Conservation (phyloP, 768 basidiomycete genomes). For the Leccinellum luteum region DNA sequence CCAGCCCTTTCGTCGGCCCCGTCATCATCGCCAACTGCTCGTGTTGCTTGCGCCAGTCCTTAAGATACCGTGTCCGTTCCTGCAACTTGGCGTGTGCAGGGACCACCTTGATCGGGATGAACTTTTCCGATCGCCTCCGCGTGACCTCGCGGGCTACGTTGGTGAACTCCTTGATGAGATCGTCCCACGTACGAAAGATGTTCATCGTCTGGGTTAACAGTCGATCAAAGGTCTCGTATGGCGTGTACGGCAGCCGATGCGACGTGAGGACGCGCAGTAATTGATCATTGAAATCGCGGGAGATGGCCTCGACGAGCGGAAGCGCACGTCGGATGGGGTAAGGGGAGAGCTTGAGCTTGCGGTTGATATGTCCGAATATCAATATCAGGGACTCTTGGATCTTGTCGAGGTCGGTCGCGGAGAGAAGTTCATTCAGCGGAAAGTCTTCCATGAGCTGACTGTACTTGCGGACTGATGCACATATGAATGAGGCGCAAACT, state of each 20-base stretch:
- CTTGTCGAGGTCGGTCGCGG: constrained; percentile 94
- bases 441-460: constrained; percentile 99
- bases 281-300: constrained; percentile 94
- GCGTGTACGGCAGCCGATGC: constrained; percentile 88
- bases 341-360: constrained; percentile 90
- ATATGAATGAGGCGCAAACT: neutral
- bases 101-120: constrained; percentile 94
- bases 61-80: constrained; percentile 80
- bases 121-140: constrained; percentile 83
- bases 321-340: constrained; percentile 96
- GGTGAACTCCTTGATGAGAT: constrained; percentile 86
- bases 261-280: constrained; percentile 87
- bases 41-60: constrained; percentile 95
- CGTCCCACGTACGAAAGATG: constrained; percentile 88
- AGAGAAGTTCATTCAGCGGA: constrained; percentile 92
- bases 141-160: constrained; percentile 92
- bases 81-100: constrained; percentile 90
- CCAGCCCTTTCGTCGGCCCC: constrained; percentile 85
- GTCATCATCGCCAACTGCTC: constrained; percentile 98
- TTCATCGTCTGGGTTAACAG: constrained; percentile 42
- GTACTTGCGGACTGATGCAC: constrained; percentile 85
- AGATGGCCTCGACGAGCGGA: constrained; percentile 93
- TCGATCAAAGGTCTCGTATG: constrained; percentile 91
- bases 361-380: constrained; percentile 92
- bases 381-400: constrained; percentile 45